Base-by-base conservation (phyloP, 2,329 filamentous ascomycete species). In the Trichoderma semiorbis region DNA sequence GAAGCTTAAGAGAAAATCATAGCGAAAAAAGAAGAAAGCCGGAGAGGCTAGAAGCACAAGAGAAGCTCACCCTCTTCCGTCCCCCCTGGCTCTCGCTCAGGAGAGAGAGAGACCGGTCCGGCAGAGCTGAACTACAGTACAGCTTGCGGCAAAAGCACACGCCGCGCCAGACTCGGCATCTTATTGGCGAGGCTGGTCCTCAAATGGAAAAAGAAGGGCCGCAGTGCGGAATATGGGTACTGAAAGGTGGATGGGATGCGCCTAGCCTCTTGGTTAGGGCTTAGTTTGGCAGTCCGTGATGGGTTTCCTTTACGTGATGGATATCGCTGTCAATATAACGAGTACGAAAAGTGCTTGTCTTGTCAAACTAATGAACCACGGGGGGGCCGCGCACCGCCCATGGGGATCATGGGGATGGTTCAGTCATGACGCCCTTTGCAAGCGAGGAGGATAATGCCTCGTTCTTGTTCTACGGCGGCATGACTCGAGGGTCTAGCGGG, bases 241-340 rank as follows among this genome's bases (percentile, higher is more conserved):
- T n/a, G 30, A 60, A 60, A 60, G 36, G 64, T 67, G 50, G 64
- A 21, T 39, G 18, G 30, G 10, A n/a, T 50, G 43, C 21, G 47
- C 43, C 32, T 57, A 39, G 34, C 6, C 21, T 53, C 24, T 57
- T 28, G 21, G 7, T 39, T 39, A 58, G 57, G 50, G 64, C 50
- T 67, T 67, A 58, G 64, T 32, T 43, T n/a, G 34, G 18, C 60
- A 43, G 26, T 21, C 47, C 36, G 39, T 7, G 11, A 61, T 32
- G 66, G 66, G 28, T 69, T 69, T 69, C 26, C 66, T 6, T 69
- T 69, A 69, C 66, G 66, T 69, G 66, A 69, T 69, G 66, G 28
- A 69, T 69, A 47, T 24, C 11, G 30, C 47, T 32, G 61, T 43
- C 61, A 47, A 50, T 47, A 64, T 26, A 57, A 30, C 43, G n/a